Base-by-base conservation (phyloP, 2,329 filamentous ascomycete species). In the Macrophomina tecta region DNA sequence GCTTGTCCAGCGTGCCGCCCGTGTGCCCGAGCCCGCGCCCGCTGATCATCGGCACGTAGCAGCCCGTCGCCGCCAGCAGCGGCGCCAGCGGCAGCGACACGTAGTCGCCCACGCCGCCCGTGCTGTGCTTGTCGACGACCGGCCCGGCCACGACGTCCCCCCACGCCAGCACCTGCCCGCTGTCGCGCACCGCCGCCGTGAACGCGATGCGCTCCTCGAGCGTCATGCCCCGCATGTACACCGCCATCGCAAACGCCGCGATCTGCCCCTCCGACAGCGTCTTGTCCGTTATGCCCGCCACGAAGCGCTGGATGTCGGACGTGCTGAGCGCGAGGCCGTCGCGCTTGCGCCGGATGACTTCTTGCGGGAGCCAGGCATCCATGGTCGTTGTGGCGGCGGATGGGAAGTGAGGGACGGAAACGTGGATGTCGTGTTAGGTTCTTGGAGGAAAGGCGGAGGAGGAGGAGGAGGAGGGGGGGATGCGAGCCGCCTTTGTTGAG, bases 21-120 rank as follows among this genome's bases (percentile, higher is more conserved):
- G 65, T 67, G 65, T 67, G 65, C 16, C 65, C 65, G 16, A 67
- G 58, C 3, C 65, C 65, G 30, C 65, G 56, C 9, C 65, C 65
- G 14, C 18, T 34, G 56, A 67, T 67, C 65, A 67, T 67, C 32
- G 65, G 65, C 28, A 67, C 65, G 65, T 36, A 67, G 65, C 65
- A 67, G 38, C 65, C 65, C 42, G 49, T 49, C 1, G 56, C 56
- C 2, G 65, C 65, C 9, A 67, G 56, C 56, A 67, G 65, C 38
- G 65, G 65, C 30, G 65, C 65, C 38, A 67, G 56, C 36, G 65
- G 65, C 40, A 67, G 49, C 34, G 45, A 52, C 36, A 67, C 53
- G 46, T 40, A 67, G 56, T 67, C 65, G 38, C 65, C 65, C n/a
- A 67, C 65, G 49, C 65, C 89, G 65, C 65, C 65, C 12, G 65